These are phyloP conservation scores for Sinapis alba DNA, from an alignment of 441 rosid species.

Conservation along the genomic window DNA sequence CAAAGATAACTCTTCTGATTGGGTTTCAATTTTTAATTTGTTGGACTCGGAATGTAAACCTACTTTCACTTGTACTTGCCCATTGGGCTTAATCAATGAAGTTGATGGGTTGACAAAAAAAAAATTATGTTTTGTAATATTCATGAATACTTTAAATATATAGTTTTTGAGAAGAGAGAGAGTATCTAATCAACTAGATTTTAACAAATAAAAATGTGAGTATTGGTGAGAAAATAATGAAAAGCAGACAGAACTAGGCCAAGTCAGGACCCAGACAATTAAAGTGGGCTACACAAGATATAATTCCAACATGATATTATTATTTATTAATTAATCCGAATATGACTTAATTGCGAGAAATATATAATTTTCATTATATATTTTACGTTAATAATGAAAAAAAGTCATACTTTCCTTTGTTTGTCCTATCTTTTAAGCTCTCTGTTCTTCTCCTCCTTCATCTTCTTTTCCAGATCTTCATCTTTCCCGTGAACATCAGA, in stretches of 20 bases:
- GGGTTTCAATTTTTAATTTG: too few species aligned
- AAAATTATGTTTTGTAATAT: too few species aligned
- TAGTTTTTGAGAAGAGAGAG: too few species aligned
- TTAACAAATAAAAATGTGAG: background rate
- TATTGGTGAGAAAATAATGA: background rate
- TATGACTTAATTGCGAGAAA: background rate
- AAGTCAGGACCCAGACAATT: constrained; percentile 20
- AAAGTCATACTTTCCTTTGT: background rate
- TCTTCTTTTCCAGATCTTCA: background rate
- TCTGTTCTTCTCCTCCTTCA: background rate
- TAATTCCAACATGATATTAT: background rate
- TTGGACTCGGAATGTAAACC: too few species aligned
- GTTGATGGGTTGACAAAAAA: too few species aligned
- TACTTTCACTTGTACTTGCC: too few species aligned
- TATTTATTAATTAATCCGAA: background rate
- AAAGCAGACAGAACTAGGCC: constrained; percentile 19
- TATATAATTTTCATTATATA: background rate
- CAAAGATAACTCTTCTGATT: too few species aligned
- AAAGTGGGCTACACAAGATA: constrained; percentile 23
- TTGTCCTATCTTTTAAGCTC: background rate
- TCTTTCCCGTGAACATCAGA: background rate
- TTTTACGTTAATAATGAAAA: background rate
- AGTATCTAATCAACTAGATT: too few species aligned
- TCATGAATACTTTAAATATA: too few species aligned
- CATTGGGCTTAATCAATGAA: too few species aligned